phyloP scores from a whole-genome alignment of 176 grass and related monocot species.

The Rhipidocladum racemiflorum region DNA sequence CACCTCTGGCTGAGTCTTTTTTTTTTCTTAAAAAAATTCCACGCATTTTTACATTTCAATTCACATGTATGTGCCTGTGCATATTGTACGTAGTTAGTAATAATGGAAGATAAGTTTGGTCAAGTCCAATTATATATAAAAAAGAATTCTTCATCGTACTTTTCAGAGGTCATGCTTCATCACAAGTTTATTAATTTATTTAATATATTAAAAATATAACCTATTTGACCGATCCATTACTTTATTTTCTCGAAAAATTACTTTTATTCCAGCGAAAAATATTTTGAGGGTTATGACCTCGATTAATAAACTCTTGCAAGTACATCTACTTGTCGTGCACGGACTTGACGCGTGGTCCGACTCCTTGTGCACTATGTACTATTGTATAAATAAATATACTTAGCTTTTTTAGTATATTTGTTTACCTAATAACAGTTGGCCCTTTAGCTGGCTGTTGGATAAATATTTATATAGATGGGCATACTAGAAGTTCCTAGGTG shows the following conservation, averaged over 20 bases:
- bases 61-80: not conserved
- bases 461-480: not conserved
- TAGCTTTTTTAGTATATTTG: not conserved
- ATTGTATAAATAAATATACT: not conserved
- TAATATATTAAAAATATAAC: not conserved
- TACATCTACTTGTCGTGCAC: slow-evolving; percentile 28
- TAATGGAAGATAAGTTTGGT: not conserved
- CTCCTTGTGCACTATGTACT: slow-evolving; percentile 21
- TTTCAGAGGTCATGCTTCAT: not conserved
- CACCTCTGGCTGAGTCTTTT: not conserved
- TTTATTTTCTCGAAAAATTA: not conserved
- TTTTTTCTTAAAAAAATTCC: not conserved
- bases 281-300: not conserved
- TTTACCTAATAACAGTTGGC: not conserved
- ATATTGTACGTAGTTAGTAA: not conserved
- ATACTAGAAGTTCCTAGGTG: not conserved
- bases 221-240: not conserved
- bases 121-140: not conserved
- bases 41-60: not conserved
- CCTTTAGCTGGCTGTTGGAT: not conserved
- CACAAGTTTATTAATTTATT: not conserved
- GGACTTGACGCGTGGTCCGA: slow-evolving; percentile 22
- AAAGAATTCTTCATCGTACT: not conserved
- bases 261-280: not conserved
- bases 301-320: not conserved